Percentiles rank a stretch among this genome's conserved stretches.
Conservation (phyloP, 108 stramenopile species). For the Epipyxis sp. region DNA sequence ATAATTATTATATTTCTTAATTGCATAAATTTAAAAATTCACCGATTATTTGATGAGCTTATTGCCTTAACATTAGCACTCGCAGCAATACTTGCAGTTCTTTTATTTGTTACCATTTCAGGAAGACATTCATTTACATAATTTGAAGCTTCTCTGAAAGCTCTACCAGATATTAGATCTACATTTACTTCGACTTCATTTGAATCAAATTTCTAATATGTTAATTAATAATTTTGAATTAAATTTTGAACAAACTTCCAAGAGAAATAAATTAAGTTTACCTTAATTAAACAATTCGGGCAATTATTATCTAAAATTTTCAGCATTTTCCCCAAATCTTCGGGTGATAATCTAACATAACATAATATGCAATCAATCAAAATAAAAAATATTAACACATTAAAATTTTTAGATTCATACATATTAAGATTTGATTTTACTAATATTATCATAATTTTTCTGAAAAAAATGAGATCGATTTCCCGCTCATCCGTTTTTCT, state of each 20-base stretch:
- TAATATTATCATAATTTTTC: too few relatives aligned
- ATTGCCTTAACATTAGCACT: background rate
- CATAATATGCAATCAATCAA: background rate
- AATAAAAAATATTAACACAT: too few relatives aligned
- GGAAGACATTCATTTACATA: background rate
- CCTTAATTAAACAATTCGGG: constrained; percentile 52
- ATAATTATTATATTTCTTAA: too few relatives aligned
- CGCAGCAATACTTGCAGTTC: background rate
- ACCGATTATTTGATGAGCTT: background rate
- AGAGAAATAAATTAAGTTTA: background rate
- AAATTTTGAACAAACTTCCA: background rate
- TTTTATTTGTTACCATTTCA: too few relatives aligned
- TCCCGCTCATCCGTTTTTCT: too few relatives aligned
- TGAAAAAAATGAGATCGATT: too few relatives aligned
- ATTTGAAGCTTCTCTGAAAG: background rate
- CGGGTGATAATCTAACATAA: constrained; percentile 71
- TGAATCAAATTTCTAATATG: background rate
- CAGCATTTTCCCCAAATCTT: constrained; percentile 79
- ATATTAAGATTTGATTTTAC: too few relatives aligned
- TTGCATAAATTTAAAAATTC: too few relatives aligned
- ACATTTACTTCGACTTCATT: constrained; percentile 14
- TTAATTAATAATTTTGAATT: background rate
- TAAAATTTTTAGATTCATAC: too few relatives aligned
- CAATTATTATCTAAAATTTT: constrained; percentile 79
- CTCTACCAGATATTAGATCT: constrained; percentile 5